Conservation (phyloP, 805 yeast species). For the Brettanomyces custersianus region DNA sequence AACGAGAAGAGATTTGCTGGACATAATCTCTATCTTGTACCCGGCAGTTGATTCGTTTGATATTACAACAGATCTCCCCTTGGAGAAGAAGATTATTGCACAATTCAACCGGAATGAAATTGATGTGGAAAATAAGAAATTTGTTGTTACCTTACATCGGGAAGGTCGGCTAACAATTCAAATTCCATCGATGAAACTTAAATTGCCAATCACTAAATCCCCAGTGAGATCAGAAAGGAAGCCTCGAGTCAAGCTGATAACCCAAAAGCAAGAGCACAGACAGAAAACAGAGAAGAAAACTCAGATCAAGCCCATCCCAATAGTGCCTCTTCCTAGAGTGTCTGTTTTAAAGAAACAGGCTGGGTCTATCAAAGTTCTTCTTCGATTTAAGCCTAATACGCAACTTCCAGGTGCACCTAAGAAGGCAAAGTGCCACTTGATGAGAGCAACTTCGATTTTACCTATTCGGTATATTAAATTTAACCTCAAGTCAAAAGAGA, state of each 20-base stretch:
- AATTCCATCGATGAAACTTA: slow-evolving; percentile 26
- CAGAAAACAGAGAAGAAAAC: slow-evolving; percentile 1
- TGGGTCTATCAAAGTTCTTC: neutral
- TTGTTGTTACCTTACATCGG: slow-evolving; percentile 1
- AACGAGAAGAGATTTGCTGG: slow-evolving; percentile 55
- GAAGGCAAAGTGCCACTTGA: slow-evolving; percentile 15
- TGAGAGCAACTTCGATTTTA: slow-evolving; percentile 9
- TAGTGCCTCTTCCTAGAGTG: neutral
- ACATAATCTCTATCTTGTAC: slow-evolving; percentile 56
- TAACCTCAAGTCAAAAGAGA: slow-evolving; percentile 15
- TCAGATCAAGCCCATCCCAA: slow-evolving; percentile 1
- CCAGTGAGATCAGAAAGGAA: slow-evolving; percentile 6
- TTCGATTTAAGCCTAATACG: slow-evolving; percentile 2
- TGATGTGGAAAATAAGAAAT: slow-evolving; percentile 1
- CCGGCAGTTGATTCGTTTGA: slow-evolving; percentile 48
- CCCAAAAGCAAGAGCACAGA: slow-evolving; percentile 1
- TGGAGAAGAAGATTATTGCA: slow-evolving; percentile 58
- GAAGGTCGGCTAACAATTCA: slow-evolving; percentile 44
- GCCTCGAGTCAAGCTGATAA: neutral
- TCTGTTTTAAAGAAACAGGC: neutral
- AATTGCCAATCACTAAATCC: slow-evolving; percentile 9
- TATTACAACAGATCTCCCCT: slow-evolving; percentile 61
- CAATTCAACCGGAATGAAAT: slow-evolving; percentile 25
- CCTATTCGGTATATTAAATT: slow-evolving; percentile 29
- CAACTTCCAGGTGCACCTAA: slow-evolving; percentile 5